Conservation (phyloP, 2,329 filamentous ascomycete species). For the Scytalidium sp. region DNA sequence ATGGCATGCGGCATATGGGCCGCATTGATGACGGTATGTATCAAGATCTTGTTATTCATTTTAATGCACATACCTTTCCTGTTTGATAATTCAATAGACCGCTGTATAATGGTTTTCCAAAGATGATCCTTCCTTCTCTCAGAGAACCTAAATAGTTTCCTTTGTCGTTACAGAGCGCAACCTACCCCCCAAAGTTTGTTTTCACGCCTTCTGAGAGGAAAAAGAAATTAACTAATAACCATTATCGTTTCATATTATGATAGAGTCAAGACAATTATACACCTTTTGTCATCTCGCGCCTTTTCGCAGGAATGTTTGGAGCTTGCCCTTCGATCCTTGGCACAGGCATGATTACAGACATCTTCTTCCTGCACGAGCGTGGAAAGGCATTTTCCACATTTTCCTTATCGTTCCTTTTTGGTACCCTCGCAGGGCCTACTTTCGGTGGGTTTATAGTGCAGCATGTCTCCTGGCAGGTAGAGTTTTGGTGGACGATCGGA, state of each 20-base stretch:
- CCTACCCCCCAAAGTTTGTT: not conserved
- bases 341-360: slow-evolving; percentile 33
- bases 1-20: slow-evolving; percentile 21
- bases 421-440: slow-evolving; percentile 28
- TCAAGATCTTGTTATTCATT: too few relatives aligned
- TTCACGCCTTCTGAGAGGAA: too few relatives aligned
- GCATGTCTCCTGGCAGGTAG: slow-evolving; percentile 28
- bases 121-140: too few relatives aligned
- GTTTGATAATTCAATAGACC: too few relatives aligned
- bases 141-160: too few relatives aligned
- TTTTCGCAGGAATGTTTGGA: slow-evolving; percentile 35
- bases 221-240: too few relatives aligned
- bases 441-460: slow-evolving; percentile 36
- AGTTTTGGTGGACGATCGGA: slow-evolving; percentile 37
- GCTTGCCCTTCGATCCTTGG: slow-evolving; percentile 34
- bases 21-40: slow-evolving; percentile 18
- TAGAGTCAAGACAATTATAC: slow-evolving; percentile 26
- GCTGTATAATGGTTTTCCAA: too few relatives aligned
- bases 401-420: slow-evolving; percentile 31
- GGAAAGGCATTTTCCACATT: slow-evolving; percentile 34
- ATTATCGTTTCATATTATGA: slow-evolving; percentile 1
- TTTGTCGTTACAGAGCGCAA: not conserved
- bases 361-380: slow-evolving; percentile 39
- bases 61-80: too few relatives aligned
- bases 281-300: slow-evolving; percentile 31